Evolutionary conservation across 192 early-diverging fungal genomes (phyloP), one percentile per base, ranked within the genome.

Genomic region (Podochytrium sp.): DNA sequence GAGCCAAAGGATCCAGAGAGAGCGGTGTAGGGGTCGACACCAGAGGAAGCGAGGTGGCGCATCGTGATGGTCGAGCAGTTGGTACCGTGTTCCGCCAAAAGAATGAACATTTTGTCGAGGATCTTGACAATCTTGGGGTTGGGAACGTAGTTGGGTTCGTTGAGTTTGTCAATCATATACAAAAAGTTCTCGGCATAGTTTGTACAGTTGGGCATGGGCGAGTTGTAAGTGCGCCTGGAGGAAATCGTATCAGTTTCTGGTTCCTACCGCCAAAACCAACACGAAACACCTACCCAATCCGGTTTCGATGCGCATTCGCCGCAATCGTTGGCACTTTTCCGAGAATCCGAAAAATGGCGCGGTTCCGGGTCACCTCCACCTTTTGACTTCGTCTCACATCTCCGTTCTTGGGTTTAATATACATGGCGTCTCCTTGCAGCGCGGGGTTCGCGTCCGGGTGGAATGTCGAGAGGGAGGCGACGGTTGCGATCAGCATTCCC

Each of bases 391-490:
- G 52, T 10, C 27, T 47, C 29, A 78, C 79, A 52, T 60, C 65
- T 2, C 74, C 79, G 7, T 75, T 39, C 34, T 80, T 81, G 10
- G 80, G 84, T 39, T 65, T 62, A 70, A 83, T 76, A 49, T 83
- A 86, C 34, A 86, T 52, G 3, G 72, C 81, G 29, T 80, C 72
- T 41, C 89, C 89, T 35, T 82, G 61, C 23, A 91, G 75, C 2
- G 90, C 87, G 6, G 90, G 89, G 72, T 90, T 91, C 4, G 90
- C 90, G 47, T 91, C 88, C 23, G 90, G 90, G 52, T 90, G 86
- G 66, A 91, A 88, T 40, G 89, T 91, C 10, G 81, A 84, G 40
- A 91, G 76, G 4, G 90, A 79, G 6, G 89, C 84, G 42, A 91
- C 76, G 27, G 86, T 80, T 41, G 80, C 64, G 39, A 91, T 87